Conservation (phyloP, 2,329 filamentous ascomycete genomes). For the Phialemoniopsis sp. region DNA sequence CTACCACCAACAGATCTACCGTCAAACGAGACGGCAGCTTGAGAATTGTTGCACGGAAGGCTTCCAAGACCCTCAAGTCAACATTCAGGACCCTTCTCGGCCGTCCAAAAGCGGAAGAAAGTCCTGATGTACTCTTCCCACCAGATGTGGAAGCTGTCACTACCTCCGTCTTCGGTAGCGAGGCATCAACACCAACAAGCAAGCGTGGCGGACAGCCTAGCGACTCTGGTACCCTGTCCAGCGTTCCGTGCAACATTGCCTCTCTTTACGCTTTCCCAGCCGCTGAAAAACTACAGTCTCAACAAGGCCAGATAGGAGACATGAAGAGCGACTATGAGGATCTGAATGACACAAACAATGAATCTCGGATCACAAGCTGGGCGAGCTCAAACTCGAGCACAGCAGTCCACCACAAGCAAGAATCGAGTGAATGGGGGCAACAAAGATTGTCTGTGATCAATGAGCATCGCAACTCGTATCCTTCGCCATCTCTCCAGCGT, state of each 20-base stretch:
- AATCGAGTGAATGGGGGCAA: slow-evolving; percentile 39
- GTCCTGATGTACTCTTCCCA: slow-evolving; percentile 6
- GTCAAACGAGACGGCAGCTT: slow-evolving; percentile 28
- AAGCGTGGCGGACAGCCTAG: no score
- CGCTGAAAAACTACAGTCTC: slow-evolving; percentile 42
- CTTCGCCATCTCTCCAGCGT: slow-evolving; percentile 28
- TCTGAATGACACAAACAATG: slow-evolving; percentile 34
- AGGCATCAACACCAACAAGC: not conserved
- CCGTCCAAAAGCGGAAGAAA: slow-evolving; percentile 3
- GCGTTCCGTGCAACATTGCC: slow-evolving; percentile 43
- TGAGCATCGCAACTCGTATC: slow-evolving; percentile 43
- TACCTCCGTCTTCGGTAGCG: slow-evolving; percentile 1
- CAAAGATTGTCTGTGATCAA: slow-evolving; percentile 63
- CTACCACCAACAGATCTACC: slow-evolving; percentile 6
- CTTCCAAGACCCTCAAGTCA: slow-evolving; percentile 57
- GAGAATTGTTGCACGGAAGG: slow-evolving; percentile 52
- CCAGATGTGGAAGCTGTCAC: slow-evolving; percentile 9
- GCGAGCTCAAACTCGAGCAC: slow-evolving; percentile 58
- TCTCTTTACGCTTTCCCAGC: slow-evolving; percentile 44
- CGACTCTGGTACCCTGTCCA: slow-evolving; percentile 26
- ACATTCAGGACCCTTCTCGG: slow-evolving; percentile 49
- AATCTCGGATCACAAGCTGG: slow-evolving; percentile 71
- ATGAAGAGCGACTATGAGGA: slow-evolving; percentile 31
- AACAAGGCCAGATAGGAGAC: slow-evolving; percentile 52
- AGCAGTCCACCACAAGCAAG: slow-evolving; percentile 37